phyloP scores from a whole-genome alignment of 495 filamentous ascomycete genomes.

The Saxophila tyrrhenica region DNA sequence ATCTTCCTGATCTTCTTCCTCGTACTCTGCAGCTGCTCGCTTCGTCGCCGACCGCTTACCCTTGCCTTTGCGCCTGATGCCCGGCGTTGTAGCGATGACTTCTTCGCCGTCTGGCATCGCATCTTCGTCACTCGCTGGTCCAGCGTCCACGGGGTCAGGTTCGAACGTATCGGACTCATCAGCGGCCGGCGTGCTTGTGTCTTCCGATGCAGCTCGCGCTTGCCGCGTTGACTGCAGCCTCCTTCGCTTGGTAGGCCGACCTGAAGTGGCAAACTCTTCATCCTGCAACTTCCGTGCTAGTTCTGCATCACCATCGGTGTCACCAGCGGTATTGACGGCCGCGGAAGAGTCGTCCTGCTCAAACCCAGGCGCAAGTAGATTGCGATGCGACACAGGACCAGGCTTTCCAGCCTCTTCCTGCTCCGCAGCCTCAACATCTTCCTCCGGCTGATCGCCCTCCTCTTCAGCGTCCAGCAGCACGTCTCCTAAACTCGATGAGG shows the following conservation, averaged over 20 bases:
- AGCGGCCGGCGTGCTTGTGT: constrained; percentile 1
- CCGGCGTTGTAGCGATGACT: constrained; percentile 29
- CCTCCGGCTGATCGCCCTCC: constrained; percentile 45
- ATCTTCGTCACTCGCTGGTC: constrained; percentile 21
- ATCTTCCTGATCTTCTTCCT: constrained; percentile 45
- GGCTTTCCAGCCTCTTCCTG: constrained; percentile 23
- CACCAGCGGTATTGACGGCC: constrained; percentile 19
- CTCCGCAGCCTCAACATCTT: constrained; percentile 21
- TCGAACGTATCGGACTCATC: constrained; percentile 24
- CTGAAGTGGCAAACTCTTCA: constrained; percentile 15
- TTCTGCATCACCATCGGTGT: constrained; percentile 8
- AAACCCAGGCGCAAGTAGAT: constrained; percentile 73
- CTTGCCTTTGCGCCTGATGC: constrained; percentile 15
- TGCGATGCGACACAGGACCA: constrained; percentile 59
- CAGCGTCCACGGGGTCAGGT: constrained; percentile 21
- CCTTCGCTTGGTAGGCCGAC: constrained; percentile 16
- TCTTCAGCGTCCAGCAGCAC: constrained; percentile 69
- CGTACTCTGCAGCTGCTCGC: not conserved
- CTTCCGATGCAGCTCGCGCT: not conserved
- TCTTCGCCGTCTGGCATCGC: constrained; percentile 35
- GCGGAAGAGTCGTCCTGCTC: constrained; percentile 33
- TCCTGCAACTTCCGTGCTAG: constrained; percentile 15
- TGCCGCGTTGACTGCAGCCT: constrained; percentile 13
- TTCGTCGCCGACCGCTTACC: constrained; percentile 23
- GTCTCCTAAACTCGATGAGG: constrained; percentile 39